Conservation (phyloP, 495 filamentous ascomycete genomes). For the Neurospora sp. region DNA sequence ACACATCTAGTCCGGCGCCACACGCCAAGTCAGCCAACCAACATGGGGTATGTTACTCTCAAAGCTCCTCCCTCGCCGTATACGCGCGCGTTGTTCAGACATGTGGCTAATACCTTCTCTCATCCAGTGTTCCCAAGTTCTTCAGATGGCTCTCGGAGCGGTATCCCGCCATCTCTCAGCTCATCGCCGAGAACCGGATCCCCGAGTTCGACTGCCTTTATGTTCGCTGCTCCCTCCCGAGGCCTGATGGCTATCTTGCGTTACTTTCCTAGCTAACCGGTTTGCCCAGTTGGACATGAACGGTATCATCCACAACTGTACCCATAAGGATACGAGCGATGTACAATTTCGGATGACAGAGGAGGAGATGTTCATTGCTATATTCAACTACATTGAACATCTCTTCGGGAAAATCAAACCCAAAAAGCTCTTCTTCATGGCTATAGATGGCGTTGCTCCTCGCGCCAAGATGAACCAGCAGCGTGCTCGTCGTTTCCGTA, state of each 20-base stretch:
- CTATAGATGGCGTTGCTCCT: conserved; percentile 93
- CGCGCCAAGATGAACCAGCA: conserved; percentile 99
- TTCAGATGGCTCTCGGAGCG: conserved; percentile 93
- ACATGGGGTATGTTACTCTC: conserved; percentile 18
- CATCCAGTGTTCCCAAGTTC: conserved; percentile 90
- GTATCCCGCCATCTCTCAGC: conserved; percentile 96
- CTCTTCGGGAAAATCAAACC: conserved; percentile 98
- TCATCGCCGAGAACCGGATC: conserved; percentile 98
- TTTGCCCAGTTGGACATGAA: conserved; percentile 81
- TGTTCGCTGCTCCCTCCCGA: conserved; percentile 31
- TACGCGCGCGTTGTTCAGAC: not conserved
- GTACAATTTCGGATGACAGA: conserved; percentile 89
- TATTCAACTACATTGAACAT: conserved; percentile 99
- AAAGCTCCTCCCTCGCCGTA: not conserved
- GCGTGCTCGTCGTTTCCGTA: conserved; percentile 88
- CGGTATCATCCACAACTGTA: conserved; percentile 99
- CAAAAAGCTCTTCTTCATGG: conserved; percentile 98
- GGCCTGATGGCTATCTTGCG: not conserved
- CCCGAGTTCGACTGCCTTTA: conserved; percentile 98
- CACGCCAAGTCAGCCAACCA: not conserved
- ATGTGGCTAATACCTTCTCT: not conserved
- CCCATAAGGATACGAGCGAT: conserved; percentile 87
- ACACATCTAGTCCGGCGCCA: not conserved
- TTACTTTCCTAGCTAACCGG: conserved; percentile 12
- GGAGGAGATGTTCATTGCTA: conserved; percentile 98